Percentiles rank a stretch among this genome's conserved stretches.
phyloP scores from a whole-genome alignment of 1,139 yeast genomes.

The Yamadazyma songkhlaensis region DNA sequence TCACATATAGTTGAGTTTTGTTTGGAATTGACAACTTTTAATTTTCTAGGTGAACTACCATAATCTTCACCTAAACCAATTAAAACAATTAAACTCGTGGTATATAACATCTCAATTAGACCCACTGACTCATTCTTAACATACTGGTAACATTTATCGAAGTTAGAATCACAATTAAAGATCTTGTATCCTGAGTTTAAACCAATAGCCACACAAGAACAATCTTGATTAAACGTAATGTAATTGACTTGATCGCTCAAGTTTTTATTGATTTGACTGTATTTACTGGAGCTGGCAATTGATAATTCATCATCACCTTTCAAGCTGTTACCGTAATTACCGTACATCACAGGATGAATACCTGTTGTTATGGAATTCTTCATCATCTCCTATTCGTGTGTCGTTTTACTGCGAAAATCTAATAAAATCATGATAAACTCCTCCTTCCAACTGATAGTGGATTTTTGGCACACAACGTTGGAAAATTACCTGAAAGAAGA shows the following conservation, averaged over 20 bases:
- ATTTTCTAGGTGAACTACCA: conserved; percentile 73
- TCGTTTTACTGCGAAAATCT: conserved; percentile 1
- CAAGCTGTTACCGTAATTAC: conserved; percentile 6
- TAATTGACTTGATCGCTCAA: conserved; percentile 40
- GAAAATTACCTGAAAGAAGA: no score
- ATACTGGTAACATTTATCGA: conserved; percentile 70
- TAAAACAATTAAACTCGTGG: conserved; percentile 82
- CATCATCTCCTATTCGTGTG: conserved; percentile 12
- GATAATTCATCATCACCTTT: conserved; percentile 15
- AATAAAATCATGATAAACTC: no score
- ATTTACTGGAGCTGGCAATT: conserved; percentile 13
- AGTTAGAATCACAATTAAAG: conserved; percentile 79
- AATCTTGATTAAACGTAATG: conserved; percentile 87
- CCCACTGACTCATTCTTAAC: conserved; percentile 56
- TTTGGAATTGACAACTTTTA: conserved; percentile 81
- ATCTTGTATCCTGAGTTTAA: conserved; percentile 75
- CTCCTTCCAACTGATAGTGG: no score
- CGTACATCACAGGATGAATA: conserved; percentile 14
- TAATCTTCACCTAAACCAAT: conserved; percentile 89
- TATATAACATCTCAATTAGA: conserved; percentile 86
- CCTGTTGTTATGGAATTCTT: conserved; percentile 16
- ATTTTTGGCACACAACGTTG: no score
- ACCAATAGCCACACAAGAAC: conserved; percentile 83
- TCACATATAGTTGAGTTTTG: conserved; percentile 74
- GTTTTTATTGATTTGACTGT: conserved; percentile 9